phyloP scores from a whole-genome alignment of 805 yeast species.

The Peterozyma xylosa region DNA sequence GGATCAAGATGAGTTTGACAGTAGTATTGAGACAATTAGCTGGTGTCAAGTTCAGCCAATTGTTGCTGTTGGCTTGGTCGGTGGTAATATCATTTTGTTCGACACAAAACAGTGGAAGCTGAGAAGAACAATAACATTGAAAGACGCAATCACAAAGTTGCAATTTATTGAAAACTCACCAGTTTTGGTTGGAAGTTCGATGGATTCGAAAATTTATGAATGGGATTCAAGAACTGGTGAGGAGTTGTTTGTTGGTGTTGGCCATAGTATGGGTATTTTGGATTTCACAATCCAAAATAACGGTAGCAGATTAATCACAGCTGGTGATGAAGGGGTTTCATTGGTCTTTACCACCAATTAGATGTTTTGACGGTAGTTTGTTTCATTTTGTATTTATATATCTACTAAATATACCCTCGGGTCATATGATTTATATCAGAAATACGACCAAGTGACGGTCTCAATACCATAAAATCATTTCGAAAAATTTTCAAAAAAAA shows the following conservation, averaged over 20 bases:
- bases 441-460: no score
- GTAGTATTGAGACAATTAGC: constrained; percentile 71
- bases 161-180: constrained; percentile 49
- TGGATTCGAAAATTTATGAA: constrained; percentile 80
- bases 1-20: constrained; percentile 52
- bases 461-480: no score
- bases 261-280: constrained; percentile 91
- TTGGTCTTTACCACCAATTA: constrained; percentile 39
- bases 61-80: constrained; percentile 83
- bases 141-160: constrained; percentile 82
- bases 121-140: constrained; percentile 59
- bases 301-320: constrained; percentile 73
- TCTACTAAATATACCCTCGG: no score
- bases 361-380: no score
- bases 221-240: constrained; percentile 89
- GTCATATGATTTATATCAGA: no score
- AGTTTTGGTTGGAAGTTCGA: constrained; percentile 58
- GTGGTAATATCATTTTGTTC: constrained; percentile 77
- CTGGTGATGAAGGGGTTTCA: constrained; percentile 96
- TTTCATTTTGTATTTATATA: no score
- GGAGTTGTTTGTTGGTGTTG: constrained; percentile 70
- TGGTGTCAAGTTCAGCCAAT: constrained; percentile 64
- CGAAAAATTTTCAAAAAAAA: no score
- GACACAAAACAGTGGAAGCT: constrained; percentile 85
- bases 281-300: constrained; percentile 68